Base-by-base conservation (phyloP, 106 monocot species). In the Dendrobium catenatum region DNA sequence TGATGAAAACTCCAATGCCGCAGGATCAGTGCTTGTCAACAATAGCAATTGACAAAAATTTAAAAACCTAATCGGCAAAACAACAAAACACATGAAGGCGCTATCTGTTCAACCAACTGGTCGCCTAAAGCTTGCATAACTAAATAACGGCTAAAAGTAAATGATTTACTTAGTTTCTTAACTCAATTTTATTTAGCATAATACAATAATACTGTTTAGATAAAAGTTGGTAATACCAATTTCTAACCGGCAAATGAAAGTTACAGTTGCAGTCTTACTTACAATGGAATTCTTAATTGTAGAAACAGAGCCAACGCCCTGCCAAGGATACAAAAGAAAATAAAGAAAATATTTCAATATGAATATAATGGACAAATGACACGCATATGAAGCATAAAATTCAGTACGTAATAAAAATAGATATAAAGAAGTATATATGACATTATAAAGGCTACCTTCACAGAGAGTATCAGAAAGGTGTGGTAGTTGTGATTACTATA, bases 301-400 rank as follows among this genome's bases (percentile, higher is more conserved):
- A 67, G 92, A 85, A 86, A 88, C 82, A 89, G 92, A 82, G 85
- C 37, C 82, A 77, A 89, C 82, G 73, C 89, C 89, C 92, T 89
- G 86, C 78, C 75, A 85, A 51, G 68, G 64, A 79, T 15, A 61
- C 10, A 81, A 24, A 77, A 48, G 76, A 42, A 55, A 59, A 55
- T 47, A 56, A 79, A 48, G 74, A 70, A 37, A 61, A 55, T 1
- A 73, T 19, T 29, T 18, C 8, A 33, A 55, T 40, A 40, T 72
- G 33, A 72, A 72, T 44, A 74, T 8, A 31, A 37, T 70, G 13
- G 37, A 70, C 15, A 37, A 37, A 13, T 9, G 8, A 22, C n/a
- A 22, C 3, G 51, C 51, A 51, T n/a, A n/a, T 61, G 0, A 61
- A 61, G 13, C 16, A 61, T 22, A 61, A 61, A 22, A n/a, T 4